phyloP scores from a whole-genome alignment of 2,329 filamentous ascomycete genomes.

The Colletotrichum melonis region DNA sequence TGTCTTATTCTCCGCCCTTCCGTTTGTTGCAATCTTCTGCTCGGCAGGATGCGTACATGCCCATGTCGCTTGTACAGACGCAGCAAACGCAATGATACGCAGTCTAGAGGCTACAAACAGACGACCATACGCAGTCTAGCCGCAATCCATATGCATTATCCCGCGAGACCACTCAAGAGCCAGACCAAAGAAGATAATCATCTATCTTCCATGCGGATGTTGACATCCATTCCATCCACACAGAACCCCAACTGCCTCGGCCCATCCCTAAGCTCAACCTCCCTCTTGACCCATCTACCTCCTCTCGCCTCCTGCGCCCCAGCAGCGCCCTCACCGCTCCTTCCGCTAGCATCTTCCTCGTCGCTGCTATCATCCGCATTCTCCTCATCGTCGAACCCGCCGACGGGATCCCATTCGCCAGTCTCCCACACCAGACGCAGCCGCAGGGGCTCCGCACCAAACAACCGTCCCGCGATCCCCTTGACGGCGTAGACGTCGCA shows the following conservation, averaged over 20 bases:
- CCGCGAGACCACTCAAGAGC: background rate
- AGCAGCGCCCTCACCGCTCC: constrained; percentile 37
- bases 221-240: constrained; percentile 79
- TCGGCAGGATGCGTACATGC: constrained; percentile 8
- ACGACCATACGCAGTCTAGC: background rate
- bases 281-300: constrained; percentile 78
- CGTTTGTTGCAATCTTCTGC: background rate
- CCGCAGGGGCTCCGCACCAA: constrained; percentile 71
- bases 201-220: constrained; percentile 74
- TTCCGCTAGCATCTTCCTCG: constrained; percentile 54
- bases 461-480: constrained; percentile 79
- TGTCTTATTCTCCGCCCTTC: background rate
- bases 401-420: constrained; percentile 87
- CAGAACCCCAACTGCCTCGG: constrained; percentile 86
- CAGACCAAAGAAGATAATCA: too few species aligned
- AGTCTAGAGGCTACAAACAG: background rate
- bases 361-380: constrained; percentile 64
- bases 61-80: background rate
- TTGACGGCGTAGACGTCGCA: constrained; percentile 87
- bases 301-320: constrained; percentile 43
- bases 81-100: constrained; percentile 1
- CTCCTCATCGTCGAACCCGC: constrained; percentile 66
- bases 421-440: constrained; percentile 87
- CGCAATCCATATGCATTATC: background rate
- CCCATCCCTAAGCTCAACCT: constrained; percentile 83